These are phyloP conservation scores for Pleurotus eryngii DNA, from an alignment of 768 basidiomycete species.

Conservation along the genomic window DNA sequence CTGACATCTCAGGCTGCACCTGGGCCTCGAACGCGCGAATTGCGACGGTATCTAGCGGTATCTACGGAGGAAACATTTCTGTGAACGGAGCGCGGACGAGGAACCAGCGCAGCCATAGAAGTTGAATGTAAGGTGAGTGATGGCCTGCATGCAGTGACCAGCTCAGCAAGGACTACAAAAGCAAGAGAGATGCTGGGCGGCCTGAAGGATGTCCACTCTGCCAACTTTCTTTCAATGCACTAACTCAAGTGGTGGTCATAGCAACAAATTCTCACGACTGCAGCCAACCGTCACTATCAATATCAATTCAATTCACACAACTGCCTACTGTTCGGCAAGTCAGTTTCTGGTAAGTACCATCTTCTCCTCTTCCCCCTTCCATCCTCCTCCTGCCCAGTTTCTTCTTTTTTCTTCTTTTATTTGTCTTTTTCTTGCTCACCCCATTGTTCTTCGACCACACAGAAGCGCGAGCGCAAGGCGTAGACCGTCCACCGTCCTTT, in stretches of 20 bases:
- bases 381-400: constrained; percentile 20
- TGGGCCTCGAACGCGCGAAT: too few species aligned
- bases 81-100: too few species aligned
- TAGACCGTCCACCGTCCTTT: constrained; percentile 55
- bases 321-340: background rate
- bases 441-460: constrained; percentile 19
- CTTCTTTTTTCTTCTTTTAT: constrained; percentile 27
- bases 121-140: constrained; percentile 1
- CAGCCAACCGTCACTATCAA: constrained; percentile 1
- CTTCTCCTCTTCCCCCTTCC: constrained; percentile 12
- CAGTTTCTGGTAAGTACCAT: constrained; percentile 6
- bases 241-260: constrained; percentile 2
- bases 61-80: too few species aligned
- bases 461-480: constrained; percentile 57
- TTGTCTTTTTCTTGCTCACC: constrained; percentile 19
- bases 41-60: too few species aligned
- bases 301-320: constrained; percentile 8
- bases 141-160: constrained; percentile 1
- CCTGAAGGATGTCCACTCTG: background rate
- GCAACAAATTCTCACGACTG: constrained; percentile 5
- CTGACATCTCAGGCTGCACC: too few species aligned
- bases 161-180: constrained; percentile 7
- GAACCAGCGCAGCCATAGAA: background rate
- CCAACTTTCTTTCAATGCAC: background rate
- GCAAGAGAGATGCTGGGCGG: background rate